Percentiles rank a stretch among this genome's conserved stretches.
phyloP scores from a whole-genome alignment of 345 rosid species.

The Crucihimalaya himalaica region DNA sequence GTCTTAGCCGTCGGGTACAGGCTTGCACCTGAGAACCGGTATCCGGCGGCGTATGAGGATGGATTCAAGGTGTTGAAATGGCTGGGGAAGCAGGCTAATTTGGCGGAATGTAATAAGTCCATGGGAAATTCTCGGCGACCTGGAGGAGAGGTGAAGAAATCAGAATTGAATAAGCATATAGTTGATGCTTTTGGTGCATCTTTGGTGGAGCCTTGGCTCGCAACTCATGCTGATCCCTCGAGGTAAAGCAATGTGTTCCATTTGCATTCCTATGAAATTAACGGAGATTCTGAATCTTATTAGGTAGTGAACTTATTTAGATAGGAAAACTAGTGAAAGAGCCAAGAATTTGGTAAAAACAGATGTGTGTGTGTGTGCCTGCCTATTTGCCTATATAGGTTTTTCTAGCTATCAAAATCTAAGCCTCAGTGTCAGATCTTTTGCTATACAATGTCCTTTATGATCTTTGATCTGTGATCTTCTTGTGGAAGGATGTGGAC shows the following conservation, averaged over 20 bases:
- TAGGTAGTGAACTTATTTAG: slow-evolving; percentile 14
- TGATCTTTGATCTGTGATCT: slow-evolving; percentile 7
- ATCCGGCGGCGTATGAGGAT: slow-evolving; percentile 86
- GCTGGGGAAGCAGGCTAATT: slow-evolving; percentile 95
- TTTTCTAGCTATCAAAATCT: slow-evolving; percentile 2
- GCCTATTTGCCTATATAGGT: not conserved
- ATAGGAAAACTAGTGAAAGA: slow-evolving; percentile 9
- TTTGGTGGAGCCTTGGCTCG: slow-evolving; percentile 95
- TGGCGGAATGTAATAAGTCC: slow-evolving; percentile 80
- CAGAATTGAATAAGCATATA: slow-evolving; percentile 58
- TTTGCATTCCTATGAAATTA: slow-evolving; percentile 10
- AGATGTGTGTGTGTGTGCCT: not conserved
- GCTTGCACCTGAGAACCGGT: slow-evolving; percentile 80
- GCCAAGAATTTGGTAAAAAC: not conserved
- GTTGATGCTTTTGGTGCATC: slow-evolving; percentile 86
- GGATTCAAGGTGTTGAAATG: slow-evolving; percentile 82
- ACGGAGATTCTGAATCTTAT: not conserved
- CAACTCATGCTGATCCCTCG: slow-evolving; percentile 91
- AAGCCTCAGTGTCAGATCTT: not conserved
- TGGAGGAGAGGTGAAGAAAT: slow-evolving; percentile 65
- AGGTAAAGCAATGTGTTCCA: slow-evolving; percentile 48
- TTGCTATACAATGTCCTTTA: not conserved
- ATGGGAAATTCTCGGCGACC: slow-evolving; percentile 53
- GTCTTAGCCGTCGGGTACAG: slow-evolving; percentile 93
- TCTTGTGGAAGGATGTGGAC: not conserved